Conservation (phyloP, 352 stramenopile species). For the Phytophthora multivora region DNA sequence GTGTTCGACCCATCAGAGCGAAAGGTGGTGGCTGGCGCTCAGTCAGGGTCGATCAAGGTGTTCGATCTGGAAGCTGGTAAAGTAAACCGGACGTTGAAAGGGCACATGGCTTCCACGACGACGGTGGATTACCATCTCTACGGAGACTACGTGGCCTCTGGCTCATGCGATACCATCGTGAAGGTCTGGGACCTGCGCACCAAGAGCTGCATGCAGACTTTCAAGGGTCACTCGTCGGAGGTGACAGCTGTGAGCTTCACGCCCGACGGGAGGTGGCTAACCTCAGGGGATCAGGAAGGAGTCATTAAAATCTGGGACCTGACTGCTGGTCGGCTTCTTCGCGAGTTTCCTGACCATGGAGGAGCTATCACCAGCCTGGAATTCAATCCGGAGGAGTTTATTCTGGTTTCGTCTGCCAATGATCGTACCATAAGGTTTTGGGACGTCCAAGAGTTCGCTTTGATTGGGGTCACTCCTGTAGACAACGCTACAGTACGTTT, state of each 20-base stretch:
- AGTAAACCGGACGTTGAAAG: conserved; percentile 79
- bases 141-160: conserved; percentile 85
- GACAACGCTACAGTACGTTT: conserved; percentile 70
- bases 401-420: conserved; percentile 75
- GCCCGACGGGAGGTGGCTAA: conserved; percentile 83
- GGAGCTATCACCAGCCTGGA: conserved; percentile 80
- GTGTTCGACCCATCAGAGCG: conserved; percentile 81
- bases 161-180: conserved; percentile 81
- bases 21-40: conserved; percentile 78
- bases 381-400: conserved; percentile 89
- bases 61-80: conserved; percentile 85
- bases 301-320: conserved; percentile 88
- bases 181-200: conserved; percentile 88
- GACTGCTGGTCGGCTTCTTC: conserved; percentile 73
- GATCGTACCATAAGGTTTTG: conserved; percentile 86
- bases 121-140: conserved; percentile 87
- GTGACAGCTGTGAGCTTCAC: conserved; percentile 83
- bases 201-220: conserved; percentile 89
- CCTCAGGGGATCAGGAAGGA: conserved; percentile 71
- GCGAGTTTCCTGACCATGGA: conserved; percentile 76
- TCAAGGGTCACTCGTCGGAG: conserved; percentile 80
- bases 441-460: conserved; percentile 84
- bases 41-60: conserved; percentile 83
- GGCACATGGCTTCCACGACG: conserved; percentile 84
- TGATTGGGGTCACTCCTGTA: conserved; percentile 80